Conservation (phyloP, 257 asterid species). For the Ballota nigra region DNA sequence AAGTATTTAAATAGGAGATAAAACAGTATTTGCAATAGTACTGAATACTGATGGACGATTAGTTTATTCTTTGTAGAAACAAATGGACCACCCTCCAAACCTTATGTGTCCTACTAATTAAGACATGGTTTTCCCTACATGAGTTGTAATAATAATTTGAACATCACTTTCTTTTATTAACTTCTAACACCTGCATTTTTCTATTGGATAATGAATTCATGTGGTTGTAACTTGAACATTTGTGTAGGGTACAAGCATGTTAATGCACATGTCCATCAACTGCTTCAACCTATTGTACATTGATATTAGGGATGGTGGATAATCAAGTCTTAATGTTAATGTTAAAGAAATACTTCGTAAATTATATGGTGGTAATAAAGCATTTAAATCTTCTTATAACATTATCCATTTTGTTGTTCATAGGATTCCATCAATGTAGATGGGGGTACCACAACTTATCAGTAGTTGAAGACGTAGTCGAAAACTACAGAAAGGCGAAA, state of each 20-base stretch:
- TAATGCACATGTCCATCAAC: neutral
- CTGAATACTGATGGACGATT: too few species aligned
- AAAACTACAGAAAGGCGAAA: constrained; percentile 60
- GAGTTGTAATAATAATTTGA: neutral
- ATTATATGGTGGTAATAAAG: neutral
- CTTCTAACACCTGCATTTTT: neutral
- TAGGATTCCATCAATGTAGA: constrained; percentile 90
- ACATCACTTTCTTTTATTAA: neutral
- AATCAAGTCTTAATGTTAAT: neutral
- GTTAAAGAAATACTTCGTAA: neutral
- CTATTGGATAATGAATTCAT: neutral
- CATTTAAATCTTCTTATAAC: neutral
- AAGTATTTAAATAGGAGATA: too few species aligned
- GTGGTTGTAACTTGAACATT: neutral
- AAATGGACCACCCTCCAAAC: neutral
- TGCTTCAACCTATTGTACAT: neutral
- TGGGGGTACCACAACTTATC: constrained; percentile 86
- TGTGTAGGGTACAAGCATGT: constrained; percentile 16
- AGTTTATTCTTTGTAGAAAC: too few species aligned
- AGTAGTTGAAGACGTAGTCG: constrained; percentile 77
- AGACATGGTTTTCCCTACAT: constrained; percentile 19
- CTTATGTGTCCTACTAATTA: constrained; percentile 8
- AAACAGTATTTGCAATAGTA: neutral
- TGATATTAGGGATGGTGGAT: neutral
- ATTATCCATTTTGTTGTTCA: neutral